Evolutionary conservation across 306 rosid species (phyloP).

Genomic region (Sechiopsis laciniata): DNA sequence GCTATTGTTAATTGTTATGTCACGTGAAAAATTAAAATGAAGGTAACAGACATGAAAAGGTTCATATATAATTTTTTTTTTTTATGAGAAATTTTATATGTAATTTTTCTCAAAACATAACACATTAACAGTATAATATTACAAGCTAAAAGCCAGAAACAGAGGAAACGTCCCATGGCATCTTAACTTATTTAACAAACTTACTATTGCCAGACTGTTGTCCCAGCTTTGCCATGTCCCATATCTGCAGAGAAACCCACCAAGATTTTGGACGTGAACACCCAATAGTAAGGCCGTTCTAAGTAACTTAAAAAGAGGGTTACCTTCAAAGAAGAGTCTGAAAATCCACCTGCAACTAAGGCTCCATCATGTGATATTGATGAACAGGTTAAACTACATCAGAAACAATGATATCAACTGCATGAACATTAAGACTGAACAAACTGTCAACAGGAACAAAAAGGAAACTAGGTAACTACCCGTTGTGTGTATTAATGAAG

Average conservation of each 20-base stretch:
- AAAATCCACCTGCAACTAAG: slow-evolving; percentile 93
- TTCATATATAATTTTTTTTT: background rate
- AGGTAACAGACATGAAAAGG: background rate
- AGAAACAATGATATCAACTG: slow-evolving; percentile 24
- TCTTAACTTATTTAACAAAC: slow-evolving; percentile 27
- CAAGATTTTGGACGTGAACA: slow-evolving; percentile 19
- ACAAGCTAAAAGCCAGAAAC: slow-evolving; percentile 7
- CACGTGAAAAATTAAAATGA: background rate
- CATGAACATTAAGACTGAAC: slow-evolving; percentile 23
- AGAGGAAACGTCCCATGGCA: background rate
- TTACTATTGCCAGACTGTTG: slow-evolving; percentile 59
- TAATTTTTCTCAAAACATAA: background rate
- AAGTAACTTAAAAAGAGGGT: slow-evolving; percentile 14
- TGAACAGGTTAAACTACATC: slow-evolving; percentile 76
- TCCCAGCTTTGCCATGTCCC: slow-evolving; percentile 99
- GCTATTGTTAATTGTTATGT: background rate
- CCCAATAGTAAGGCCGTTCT: background rate
- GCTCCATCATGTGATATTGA: slow-evolving; percentile 92
- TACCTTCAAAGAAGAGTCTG: slow-evolving; percentile 89
- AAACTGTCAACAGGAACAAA: background rate
- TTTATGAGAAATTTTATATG: background rate
- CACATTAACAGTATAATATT: background rate
- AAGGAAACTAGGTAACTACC: slow-evolving; percentile 41
- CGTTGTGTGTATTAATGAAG: slow-evolving; percentile 70
- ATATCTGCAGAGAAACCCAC: slow-evolving; percentile 46